These are phyloP conservation scores for Fusarium domesticum DNA, from an alignment of 2,329 filamentous ascomycete genomes.

Conservation along the genomic window DNA sequence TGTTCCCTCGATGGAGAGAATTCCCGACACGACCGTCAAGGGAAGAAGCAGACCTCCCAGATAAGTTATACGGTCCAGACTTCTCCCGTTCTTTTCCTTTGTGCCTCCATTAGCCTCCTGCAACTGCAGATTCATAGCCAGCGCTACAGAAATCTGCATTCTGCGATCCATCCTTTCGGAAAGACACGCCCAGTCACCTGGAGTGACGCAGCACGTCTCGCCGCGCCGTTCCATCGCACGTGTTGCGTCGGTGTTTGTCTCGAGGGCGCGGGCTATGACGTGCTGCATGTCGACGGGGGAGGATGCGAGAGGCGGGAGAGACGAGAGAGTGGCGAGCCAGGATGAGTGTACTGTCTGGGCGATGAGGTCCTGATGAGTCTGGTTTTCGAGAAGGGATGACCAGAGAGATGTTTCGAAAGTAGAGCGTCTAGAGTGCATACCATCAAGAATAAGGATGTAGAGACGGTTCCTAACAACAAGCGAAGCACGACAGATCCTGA, in stretches of 20 bases:
- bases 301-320: conserved; percentile 13
- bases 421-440: conserved; percentile 14
- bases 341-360: conserved; percentile 26
- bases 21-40: conserved; percentile 45
- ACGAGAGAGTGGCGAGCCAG: conserved; percentile 27
- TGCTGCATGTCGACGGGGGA: conserved; percentile 18
- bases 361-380: conserved; percentile 16
- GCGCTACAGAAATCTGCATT: conserved; percentile 17
- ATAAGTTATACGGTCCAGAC: conserved; percentile 48
- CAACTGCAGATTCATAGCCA: conserved; percentile 6
- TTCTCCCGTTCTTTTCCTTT: conserved; percentile 37
- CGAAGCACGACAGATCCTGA: conserved; percentile 24
- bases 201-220: conserved; percentile 11
- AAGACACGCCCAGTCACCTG: conserved; percentile 23
- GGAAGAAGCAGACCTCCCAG: conserved; percentile 49
- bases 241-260: conserved; percentile 26
- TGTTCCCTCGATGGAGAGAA: conserved; percentile 46
- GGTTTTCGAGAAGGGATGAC: conserved; percentile 15
- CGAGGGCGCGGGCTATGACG: conserved; percentile 22
- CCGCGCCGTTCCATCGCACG: conserved; percentile 19
- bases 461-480: conserved; percentile 20
- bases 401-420: conserved; percentile 21
- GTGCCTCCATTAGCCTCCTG: conserved; percentile 7
- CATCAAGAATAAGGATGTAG: conserved; percentile 24
- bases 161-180: conserved; percentile 23